Evolutionary conservation across 2,329 filamentous ascomycete species (phyloP).

Genomic region (Leptodontidium sp.): DNA sequence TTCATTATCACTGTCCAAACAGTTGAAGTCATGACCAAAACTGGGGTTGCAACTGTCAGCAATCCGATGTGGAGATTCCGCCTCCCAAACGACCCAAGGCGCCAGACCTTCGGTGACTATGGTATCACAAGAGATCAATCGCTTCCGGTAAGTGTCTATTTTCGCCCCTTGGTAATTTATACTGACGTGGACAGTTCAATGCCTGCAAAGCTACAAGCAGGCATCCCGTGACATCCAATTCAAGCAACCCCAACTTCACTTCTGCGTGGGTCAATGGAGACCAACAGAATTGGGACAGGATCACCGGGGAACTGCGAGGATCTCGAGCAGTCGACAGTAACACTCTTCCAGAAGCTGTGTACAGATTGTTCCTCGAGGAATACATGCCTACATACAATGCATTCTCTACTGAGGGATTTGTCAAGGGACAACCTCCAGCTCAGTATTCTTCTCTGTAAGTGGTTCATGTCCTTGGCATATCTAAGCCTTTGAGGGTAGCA

Average conservation of each 20-base stretch:
- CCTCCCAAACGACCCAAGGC: constrained; percentile 20
- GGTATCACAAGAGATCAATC: constrained; percentile 27
- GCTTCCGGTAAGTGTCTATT: constrained; percentile 21
- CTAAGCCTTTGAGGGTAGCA: no score
- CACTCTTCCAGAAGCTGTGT: constrained; percentile 30
- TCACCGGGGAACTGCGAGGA: constrained; percentile 26
- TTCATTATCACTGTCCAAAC: constrained; percentile 26
- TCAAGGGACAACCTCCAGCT: constrained; percentile 18
- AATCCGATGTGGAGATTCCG: constrained; percentile 34
- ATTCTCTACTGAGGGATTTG: constrained; percentile 27
- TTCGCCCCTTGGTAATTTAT: neutral
- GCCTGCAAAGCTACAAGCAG: constrained; percentile 24
- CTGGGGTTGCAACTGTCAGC: constrained; percentile 25
- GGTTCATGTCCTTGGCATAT: no score
- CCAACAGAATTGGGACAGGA: constrained; percentile 23
- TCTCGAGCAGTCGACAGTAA: constrained; percentile 23
- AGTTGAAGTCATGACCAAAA: constrained; percentile 34
- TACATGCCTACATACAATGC: constrained; percentile 27
- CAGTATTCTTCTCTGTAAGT: constrained; percentile 46
- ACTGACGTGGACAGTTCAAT: constrained; percentile 26
- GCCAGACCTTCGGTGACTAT: constrained; percentile 30
- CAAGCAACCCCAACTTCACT: constrained; percentile 16
- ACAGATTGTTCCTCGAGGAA: constrained; percentile 29
- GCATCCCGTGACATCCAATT: constrained; percentile 23
- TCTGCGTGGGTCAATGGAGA: constrained; percentile 29